Evolutionary conservation across 805 yeast genomes (phyloP).

Genomic region (Pichia cabralensis): DNA sequence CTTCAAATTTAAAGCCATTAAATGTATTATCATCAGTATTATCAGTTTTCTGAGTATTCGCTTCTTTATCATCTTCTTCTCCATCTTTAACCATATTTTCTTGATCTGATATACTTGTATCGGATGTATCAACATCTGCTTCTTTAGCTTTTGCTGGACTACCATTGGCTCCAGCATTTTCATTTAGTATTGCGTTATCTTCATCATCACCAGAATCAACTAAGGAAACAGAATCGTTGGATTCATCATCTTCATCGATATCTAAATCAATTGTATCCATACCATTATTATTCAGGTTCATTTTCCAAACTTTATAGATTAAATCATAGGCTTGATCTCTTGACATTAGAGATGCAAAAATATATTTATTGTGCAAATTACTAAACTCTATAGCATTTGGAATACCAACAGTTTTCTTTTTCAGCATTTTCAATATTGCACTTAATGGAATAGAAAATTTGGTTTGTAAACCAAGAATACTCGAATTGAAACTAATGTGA

Average conservation of each 20-base stretch:
- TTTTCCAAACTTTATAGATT: constrained; percentile 55
- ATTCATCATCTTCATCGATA: constrained; percentile 26
- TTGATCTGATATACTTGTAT: constrained; percentile 21
- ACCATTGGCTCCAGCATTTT: constrained; percentile 22
- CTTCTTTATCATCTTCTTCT: constrained; percentile 13
- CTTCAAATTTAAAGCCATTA: constrained; percentile 32
- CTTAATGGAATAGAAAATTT: constrained; percentile 45
- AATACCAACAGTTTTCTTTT: constrained; percentile 53
- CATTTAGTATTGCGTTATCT: constrained; percentile 11
- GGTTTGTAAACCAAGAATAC: constrained; percentile 59
- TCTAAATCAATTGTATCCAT: constrained; percentile 15
- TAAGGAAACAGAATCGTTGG: constrained; percentile 20
- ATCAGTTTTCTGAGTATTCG: too few relatives aligned
- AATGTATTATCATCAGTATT: constrained; percentile 17
- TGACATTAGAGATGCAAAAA: constrained; percentile 55
- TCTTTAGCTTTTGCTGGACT: constrained; percentile 13
- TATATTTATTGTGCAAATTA: constrained; percentile 51
- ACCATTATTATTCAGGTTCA: constrained; percentile 23
- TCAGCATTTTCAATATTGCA: constrained; percentile 55
- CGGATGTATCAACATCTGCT: constrained; percentile 15
- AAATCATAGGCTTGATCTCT: constrained; percentile 45
- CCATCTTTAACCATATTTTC: constrained; percentile 26
- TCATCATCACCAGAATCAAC: constrained; percentile 19
- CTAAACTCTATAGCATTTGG: constrained; percentile 60
- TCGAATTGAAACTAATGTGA: constrained; percentile 54